Conservation (phyloP, 352 stramenopile genomes). For the Globisporangium cederbergense region DNA sequence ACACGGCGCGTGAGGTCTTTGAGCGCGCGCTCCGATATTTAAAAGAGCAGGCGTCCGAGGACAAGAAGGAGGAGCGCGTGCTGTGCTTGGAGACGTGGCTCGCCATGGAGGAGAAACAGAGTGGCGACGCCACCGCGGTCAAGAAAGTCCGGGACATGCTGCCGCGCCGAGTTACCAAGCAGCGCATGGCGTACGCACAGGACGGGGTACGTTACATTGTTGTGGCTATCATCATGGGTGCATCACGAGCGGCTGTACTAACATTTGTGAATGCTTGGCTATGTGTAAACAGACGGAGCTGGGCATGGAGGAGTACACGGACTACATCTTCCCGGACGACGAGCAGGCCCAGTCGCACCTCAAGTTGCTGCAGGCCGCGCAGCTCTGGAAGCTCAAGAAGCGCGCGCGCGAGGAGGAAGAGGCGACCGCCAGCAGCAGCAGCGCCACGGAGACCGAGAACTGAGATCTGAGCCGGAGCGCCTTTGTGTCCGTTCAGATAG, state of each 20-base stretch:
- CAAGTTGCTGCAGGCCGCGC: conserved; percentile 97
- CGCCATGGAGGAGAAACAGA: conserved; percentile 86
- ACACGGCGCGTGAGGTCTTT: conserved; percentile 87
- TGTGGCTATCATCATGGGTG: neutral
- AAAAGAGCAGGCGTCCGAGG: conserved; percentile 70
- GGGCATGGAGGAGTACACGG: conserved; percentile 97
- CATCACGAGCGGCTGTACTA: neutral
- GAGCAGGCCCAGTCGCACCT: conserved; percentile 93
- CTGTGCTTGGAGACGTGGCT: conserved; percentile 97
- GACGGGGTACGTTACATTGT: conserved; percentile 64
- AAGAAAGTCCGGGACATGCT: conserved; percentile 91
- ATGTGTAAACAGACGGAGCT: conserved; percentile 54
- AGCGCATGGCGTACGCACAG: conserved; percentile 91
- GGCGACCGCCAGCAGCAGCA: neutral
- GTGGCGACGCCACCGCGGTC: conserved; percentile 45
- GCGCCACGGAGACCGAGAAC: neutral
- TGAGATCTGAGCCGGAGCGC: neutral
- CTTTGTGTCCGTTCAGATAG: neutral
- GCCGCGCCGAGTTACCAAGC: conserved; percentile 95
- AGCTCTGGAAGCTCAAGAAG: conserved; percentile 95
- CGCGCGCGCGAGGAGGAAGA: conserved; percentile 47
- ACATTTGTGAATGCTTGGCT: neutral
- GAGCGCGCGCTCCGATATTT: conserved; percentile 90
- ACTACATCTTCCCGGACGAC: conserved; percentile 99
- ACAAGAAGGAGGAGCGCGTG: conserved; percentile 94